A percentile compares a stretch with the other conserved stretches of the same genome.
phyloP scores from a whole-genome alignment of 495 filamentous ascomycete genomes.

The Geoglossum glabrum region DNA sequence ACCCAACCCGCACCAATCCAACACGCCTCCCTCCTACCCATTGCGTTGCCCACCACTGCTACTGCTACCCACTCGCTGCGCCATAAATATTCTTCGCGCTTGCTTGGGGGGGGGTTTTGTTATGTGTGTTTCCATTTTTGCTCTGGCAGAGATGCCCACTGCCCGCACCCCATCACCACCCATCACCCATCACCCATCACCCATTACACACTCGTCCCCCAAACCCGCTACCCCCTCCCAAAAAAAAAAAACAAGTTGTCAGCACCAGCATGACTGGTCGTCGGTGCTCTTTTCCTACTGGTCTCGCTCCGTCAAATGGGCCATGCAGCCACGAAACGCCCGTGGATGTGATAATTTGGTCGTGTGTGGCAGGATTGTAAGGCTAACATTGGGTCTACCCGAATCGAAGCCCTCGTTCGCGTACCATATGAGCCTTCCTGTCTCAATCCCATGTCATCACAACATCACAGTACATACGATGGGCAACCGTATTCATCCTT shows the following conservation, averaged over 20 bases:
- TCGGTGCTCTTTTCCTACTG: background rate
- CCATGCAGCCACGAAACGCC: background rate
- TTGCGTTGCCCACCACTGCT: too few relatives aligned
- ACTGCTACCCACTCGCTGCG: too few relatives aligned
- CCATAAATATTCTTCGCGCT: background rate
- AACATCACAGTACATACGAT: background rate
- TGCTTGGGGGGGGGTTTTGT: background rate
- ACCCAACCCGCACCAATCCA: background rate
- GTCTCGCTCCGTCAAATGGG: background rate
- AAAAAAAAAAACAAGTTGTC: background rate
- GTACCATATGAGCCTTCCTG: background rate
- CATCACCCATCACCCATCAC: background rate
- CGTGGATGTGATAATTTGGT: background rate
- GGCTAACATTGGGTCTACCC: background rate
- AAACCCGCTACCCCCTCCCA: too few relatives aligned
- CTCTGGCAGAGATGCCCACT: background rate
- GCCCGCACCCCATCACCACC: background rate
- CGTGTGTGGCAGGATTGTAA: background rate
- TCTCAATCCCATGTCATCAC: constrained; percentile 1
- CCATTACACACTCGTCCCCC: too few relatives aligned
- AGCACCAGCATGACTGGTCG: background rate
- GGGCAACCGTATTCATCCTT: background rate
- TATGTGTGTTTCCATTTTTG: background rate
- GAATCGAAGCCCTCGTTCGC: background rate
- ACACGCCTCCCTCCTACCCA: too few relatives aligned